Base-by-base conservation (phyloP, 306 rosid genomes). In the Dicorynia guianensis region DNA sequence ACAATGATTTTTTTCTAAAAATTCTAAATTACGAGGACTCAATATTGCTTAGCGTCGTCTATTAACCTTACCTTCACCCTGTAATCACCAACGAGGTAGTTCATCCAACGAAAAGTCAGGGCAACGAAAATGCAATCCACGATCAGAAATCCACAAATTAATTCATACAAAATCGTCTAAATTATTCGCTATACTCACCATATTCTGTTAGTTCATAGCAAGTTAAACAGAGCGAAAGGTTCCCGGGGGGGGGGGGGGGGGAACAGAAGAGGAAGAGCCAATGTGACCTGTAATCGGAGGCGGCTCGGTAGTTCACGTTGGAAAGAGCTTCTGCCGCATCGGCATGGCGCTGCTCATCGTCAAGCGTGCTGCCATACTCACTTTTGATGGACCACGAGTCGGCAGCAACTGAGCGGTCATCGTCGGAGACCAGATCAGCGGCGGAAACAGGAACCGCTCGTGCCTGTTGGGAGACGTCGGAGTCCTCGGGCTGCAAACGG, bases 311-410 rank as follows among this genome's bases (percentile, higher is more conserved):
- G 77, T 86, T 90, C n/a, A 58, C 97, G 54, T 89, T 90, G 58
- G 89, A 90, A 61, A 95, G 96, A 75, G 94, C 96, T 79, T 95
- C 97, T 8, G 96, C 92, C 30, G 97, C 97, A 36, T 95, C 99
- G 34, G 97, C 96, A 57, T 95, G 96, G 69, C 99, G 97, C 81
- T 90, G 97, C 49, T 95, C 99, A 54, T 95, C 97, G 84, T 95
- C 99, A 44, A 92, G 97, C 11, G 97, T 90, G 87, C 97, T 95
- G 0, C 97, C 99, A 58, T 92, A 95, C 82, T 95, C 97, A 76
- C 99, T 92, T 87, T 95, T 95, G 76, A 95, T 92, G 74, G 99
- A 95, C 97, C 99, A 92, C 3, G 99, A 95, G 78, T 95, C 97
- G 6, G 97, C 97, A 12, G 97, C 94, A 67, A 93, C 49, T 61